A percentile compares a stretch with the other conserved stretches of the same genome.
phyloP scores from a whole-genome alignment of 768 basidiomycete species.

The Hygrophoropsis aurantiaca region DNA sequence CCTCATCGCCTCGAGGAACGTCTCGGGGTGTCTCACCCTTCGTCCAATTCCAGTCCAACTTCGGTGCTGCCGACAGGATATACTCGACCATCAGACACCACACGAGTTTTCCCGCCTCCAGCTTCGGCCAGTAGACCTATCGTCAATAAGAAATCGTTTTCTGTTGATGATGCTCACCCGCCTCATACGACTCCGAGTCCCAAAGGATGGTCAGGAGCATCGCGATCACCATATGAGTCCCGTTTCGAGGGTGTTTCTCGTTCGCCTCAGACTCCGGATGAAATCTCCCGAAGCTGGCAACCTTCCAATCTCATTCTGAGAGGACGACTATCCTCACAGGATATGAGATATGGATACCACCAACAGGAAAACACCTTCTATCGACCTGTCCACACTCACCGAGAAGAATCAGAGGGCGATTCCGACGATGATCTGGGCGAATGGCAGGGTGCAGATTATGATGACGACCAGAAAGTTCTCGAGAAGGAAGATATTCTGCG shows the following conservation, averaged over 20 bases:
- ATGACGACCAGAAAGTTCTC: conserved; percentile 29
- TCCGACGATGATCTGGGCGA: conserved; percentile 32
- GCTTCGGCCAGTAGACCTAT: conserved; percentile 33
- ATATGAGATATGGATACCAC: conserved; percentile 23
- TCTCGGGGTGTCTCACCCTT: conserved; percentile 7
- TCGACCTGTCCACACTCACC: conserved; percentile 24
- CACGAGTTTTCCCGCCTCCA: conserved; percentile 18
- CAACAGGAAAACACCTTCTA: conserved; percentile 19
- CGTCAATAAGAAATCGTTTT: conserved; percentile 26
- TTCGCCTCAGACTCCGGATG: conserved; percentile 30
- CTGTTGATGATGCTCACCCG: conserved; percentile 21
- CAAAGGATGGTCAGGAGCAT: conserved; percentile 14
- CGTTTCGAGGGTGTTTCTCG: conserved; percentile 28
- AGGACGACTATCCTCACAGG: conserved; percentile 27
- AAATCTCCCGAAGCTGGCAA: conserved; percentile 29
- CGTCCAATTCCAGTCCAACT: conserved; percentile 11
- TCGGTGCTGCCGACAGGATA: conserved; percentile 8
- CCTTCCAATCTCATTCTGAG: conserved; percentile 23
- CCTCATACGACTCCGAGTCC: conserved; percentile 21
- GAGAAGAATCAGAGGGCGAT: conserved; percentile 28
- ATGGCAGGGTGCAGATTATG: conserved; percentile 31
- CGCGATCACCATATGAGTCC: conserved; percentile 26
- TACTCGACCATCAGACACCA: conserved; percentile 7
- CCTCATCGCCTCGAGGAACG: conserved; percentile 19
- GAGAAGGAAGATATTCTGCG: conserved; percentile 30